These are phyloP conservation scores for Neopestalotiopsis sp. DNA, from an alignment of 2,329 filamentous ascomycete species.

Conservation along the genomic window DNA sequence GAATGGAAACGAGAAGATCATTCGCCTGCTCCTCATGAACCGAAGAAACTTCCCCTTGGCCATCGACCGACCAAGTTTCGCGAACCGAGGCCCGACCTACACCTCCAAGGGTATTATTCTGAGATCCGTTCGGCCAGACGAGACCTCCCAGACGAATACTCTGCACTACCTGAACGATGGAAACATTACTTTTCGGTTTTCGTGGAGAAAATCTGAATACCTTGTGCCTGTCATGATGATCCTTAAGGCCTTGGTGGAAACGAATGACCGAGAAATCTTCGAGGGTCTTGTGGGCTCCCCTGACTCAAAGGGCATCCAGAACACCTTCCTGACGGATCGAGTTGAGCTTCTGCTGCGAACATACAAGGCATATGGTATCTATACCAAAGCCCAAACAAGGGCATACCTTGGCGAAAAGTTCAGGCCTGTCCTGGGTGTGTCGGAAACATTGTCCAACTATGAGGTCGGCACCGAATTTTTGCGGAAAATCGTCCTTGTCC, in stretches of 20 bases:
- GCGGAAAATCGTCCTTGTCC: conserved; percentile 86
- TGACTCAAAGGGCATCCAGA: conserved; percentile 77
- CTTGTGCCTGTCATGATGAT: conserved; percentile 97
- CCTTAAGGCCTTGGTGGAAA: conserved; percentile 91
- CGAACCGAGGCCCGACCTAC: conserved; percentile 84
- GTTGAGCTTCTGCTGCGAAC: conserved; percentile 90
- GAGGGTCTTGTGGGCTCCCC: conserved; percentile 85
- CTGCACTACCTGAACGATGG: conserved; percentile 95
- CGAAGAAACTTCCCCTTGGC: conserved; percentile 95
- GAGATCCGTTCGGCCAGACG: conserved; percentile 91
- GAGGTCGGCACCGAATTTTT: conserved; percentile 92
- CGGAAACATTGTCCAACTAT: conserved; percentile 83
- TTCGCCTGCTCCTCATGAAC: conserved; percentile 88
- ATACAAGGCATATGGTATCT: conserved; percentile 88
- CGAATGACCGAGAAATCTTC: conserved; percentile 95
- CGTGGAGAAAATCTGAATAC: conserved; percentile 96
- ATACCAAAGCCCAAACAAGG: conserved; percentile 80
- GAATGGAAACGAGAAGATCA: conserved; percentile 96
- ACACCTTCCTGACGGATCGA: conserved; percentile 93
- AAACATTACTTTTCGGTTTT: conserved; percentile 96
- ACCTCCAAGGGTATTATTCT: conserved; percentile 90
- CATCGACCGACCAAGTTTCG: conserved; percentile 88
- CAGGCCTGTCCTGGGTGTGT: conserved; percentile 81
- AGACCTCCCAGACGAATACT: conserved; percentile 97
- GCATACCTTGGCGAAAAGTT: conserved; percentile 92